phyloP scores from a whole-genome alignment of 805 yeast species.

The Hanseniaspora occidentalis region DNA sequence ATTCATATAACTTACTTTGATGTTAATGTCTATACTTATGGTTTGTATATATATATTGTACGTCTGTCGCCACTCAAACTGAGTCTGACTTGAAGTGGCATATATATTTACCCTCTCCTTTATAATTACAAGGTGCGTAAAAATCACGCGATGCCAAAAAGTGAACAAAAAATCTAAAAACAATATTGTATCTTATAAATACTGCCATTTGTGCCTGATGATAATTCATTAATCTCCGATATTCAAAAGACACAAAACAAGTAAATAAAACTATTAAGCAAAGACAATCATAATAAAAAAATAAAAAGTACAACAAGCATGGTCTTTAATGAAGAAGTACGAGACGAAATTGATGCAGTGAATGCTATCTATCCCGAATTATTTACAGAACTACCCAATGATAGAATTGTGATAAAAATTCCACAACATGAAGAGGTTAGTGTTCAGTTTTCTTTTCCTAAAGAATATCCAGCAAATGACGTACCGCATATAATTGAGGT shows the following conservation, averaged over 20 bases:
- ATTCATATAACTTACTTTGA: no score
- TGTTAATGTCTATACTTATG: no score
- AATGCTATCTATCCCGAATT: slow-evolving; percentile 78
- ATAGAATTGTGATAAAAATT: slow-evolving; percentile 32
- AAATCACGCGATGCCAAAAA: no score
- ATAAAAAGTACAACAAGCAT: slow-evolving; percentile 4
- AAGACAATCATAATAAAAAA: no score
- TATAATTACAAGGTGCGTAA: no score
- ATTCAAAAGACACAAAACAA: neutral
- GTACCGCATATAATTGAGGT: slow-evolving; percentile 57
- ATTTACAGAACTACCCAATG: slow-evolving; percentile 22
- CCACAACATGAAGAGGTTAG: slow-evolving; percentile 52
- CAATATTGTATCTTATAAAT: no score
- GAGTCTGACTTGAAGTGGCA: no score
- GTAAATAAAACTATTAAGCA: neutral
- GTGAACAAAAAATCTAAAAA: no score
- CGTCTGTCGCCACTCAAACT: no score
- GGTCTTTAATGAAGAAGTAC: slow-evolving; percentile 33
- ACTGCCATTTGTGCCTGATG: no score
- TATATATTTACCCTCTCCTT: no score
- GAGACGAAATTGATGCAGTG: slow-evolving; percentile 70
- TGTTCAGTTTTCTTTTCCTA: slow-evolving; percentile 63
- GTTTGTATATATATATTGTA: no score
- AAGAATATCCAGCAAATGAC: slow-evolving; percentile 47
- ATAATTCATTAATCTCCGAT: neutral